Conservation (phyloP, 2,329 filamentous ascomycete genomes). For the Pleoardoris graminearum region DNA sequence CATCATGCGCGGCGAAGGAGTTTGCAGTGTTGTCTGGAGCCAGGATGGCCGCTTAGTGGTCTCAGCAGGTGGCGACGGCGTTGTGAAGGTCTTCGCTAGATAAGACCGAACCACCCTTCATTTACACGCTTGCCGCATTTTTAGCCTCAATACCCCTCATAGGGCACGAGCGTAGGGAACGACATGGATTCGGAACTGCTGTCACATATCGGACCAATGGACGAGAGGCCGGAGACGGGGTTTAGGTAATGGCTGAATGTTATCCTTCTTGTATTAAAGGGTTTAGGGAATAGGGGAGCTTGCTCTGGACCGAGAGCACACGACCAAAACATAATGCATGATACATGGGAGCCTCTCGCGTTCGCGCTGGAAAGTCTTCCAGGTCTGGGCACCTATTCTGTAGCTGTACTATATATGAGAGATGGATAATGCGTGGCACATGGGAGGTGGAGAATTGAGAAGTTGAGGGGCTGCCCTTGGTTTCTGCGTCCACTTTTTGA, state of each 20-base stretch:
- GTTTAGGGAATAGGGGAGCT: neutral
- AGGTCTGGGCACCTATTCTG: slow-evolving; percentile 2
- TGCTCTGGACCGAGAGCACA: neutral
- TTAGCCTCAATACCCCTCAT: slow-evolving; percentile 13
- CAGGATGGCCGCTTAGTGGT: slow-evolving; percentile 94
- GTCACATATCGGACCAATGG: neutral
- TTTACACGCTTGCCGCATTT: slow-evolving; percentile 4
- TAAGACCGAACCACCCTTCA: slow-evolving; percentile 12
- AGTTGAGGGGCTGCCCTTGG: neutral
- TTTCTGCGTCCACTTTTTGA: neutral
- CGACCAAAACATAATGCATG: slow-evolving; percentile 11
- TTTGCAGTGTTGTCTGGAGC: slow-evolving; percentile 94
- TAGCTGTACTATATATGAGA: slow-evolving; percentile 14
- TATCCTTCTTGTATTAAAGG: slow-evolving; percentile 19
- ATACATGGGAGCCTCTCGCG: slow-evolving; percentile 3
- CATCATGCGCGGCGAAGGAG: slow-evolving; percentile 92
- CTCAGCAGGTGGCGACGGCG: slow-evolving; percentile 89
- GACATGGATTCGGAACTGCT: neutral
- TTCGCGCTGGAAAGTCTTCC: neutral
- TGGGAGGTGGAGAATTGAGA: neutral
- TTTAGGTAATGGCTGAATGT: slow-evolving; percentile 4
- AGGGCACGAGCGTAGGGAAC: slow-evolving; percentile 11
- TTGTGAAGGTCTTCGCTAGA: slow-evolving; percentile 81
- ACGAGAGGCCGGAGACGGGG: neutral
- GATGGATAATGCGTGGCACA: neutral